Evolutionary conservation across 108 stramenopile genomes (phyloP).

Genomic region (Nannochloropsis gaditana): DNA sequence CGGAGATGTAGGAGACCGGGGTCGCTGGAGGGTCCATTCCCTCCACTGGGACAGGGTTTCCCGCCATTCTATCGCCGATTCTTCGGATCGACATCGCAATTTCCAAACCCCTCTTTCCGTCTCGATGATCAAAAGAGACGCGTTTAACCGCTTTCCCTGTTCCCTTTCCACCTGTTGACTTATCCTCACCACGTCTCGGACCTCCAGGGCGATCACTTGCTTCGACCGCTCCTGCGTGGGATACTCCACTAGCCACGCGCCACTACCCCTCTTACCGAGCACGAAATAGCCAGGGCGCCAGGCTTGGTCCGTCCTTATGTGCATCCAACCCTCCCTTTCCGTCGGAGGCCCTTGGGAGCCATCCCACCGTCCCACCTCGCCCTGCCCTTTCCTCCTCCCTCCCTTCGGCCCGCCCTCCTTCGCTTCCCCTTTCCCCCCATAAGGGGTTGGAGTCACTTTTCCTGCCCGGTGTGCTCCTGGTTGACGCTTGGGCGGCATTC

Average conservation of each 20-base stretch:
- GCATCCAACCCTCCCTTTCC: not conserved
- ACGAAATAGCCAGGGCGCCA: not conserved
- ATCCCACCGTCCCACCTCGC: not conserved
- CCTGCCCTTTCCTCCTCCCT: not conserved
- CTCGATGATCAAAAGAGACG: not conserved
- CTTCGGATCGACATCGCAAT: not conserved
- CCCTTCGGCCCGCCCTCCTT: not conserved
- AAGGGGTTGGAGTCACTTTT: not conserved
- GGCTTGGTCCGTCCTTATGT: not conserved
- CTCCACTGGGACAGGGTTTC: not conserved
- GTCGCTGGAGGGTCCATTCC: not conserved
- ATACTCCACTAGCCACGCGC: not conserved
- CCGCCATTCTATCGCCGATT: not conserved
- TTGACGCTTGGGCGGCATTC: not conserved
- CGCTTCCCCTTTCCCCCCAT: not conserved
- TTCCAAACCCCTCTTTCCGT: not conserved
- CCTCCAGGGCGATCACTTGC: not conserved
- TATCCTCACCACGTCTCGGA: not conserved
- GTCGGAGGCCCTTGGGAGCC: not conserved
- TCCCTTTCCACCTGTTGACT: not conserved
- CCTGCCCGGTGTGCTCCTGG: not conserved
- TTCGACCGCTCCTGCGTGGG: not conserved
- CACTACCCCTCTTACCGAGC: not conserved
- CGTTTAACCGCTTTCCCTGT: not conserved
- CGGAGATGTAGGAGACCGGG: too few species aligned